A percentile compares a stretch with the other conserved stretches of the same genome.
phyloP scores from a whole-genome alignment of 768 basidiomycete species.

The Lentinula raphanica region DNA sequence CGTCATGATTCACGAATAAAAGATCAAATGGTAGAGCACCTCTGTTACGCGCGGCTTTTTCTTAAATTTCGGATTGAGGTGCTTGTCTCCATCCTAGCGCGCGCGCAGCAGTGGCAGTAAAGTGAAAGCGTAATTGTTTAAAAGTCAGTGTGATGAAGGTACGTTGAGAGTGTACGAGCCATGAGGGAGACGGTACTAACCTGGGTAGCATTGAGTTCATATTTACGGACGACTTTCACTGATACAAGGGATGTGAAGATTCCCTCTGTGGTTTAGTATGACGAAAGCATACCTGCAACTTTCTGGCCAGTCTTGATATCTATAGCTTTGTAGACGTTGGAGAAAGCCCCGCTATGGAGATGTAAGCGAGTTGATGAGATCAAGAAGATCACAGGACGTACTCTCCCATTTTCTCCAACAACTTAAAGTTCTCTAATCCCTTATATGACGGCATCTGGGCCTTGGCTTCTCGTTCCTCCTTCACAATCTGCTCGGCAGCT shows the following conservation, averaged over 20 bases:
- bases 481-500: slow-evolving; percentile 62
- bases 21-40: slow-evolving; percentile 52
- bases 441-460: slow-evolving; percentile 80
- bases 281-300: slow-evolving; percentile 65
- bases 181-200: slow-evolving; percentile 46
- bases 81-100: slow-evolving; percentile 82
- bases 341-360: slow-evolving; percentile 59
- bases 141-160: slow-evolving; percentile 13
- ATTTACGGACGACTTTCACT: slow-evolving; percentile 96
- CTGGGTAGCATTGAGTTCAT: slow-evolving; percentile 85
- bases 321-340: slow-evolving; percentile 79
- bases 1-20: slow-evolving; percentile 15
- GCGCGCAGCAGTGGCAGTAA: slow-evolving; percentile 10
- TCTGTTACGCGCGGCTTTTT: slow-evolving; percentile 97
- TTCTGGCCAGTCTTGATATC: slow-evolving; percentile 62
- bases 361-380: slow-evolving; percentile 17
- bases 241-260: slow-evolving; percentile 18
- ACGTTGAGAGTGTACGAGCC: slow-evolving; percentile 17
- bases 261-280: slow-evolving; percentile 9
- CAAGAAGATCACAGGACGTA: slow-evolving; percentile 37
- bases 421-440: slow-evolving; percentile 75
- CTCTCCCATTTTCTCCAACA: slow-evolving; percentile 91
- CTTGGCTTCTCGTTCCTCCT: slow-evolving; percentile 70
- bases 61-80: slow-evolving; percentile 91
- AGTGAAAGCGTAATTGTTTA: slow-evolving; percentile 15